Base-by-base conservation (phyloP, 2,329 filamentous ascomycete genomes). In the Elsinoe australis region DNA sequence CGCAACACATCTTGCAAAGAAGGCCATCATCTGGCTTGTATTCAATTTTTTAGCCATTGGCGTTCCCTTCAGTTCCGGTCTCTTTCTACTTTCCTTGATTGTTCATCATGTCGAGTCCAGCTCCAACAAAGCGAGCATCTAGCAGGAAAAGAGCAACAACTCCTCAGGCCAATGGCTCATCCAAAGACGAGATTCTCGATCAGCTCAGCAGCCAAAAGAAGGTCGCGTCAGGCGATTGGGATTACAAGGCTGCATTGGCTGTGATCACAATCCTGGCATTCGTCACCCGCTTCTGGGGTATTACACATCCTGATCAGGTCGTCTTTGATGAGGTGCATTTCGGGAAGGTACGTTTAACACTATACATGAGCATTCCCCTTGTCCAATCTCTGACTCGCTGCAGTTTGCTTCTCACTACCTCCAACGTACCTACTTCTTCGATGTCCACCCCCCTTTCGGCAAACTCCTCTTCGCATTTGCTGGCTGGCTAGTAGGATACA, bases 261-360 rank as follows among this genome's bases (percentile, higher is more conserved):
- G 64, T 95, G 56, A 82, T 95, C 62, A 96, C 90, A 1, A 60
- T 79, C 21, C 71, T 95, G 56, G 90, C 87, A 42, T 96, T 98
- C 62, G 62, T 88, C 53, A 96, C 92, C 39, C 79, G 92, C 53
- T 98, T 98, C 74, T 96, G 85, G 80, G 89, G 88, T 54, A 95
- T 98, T 65, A 87, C 78, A 64, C 89, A 95, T 68, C 92, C 92
- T 12, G 83, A 94, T 63, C 85, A 96, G 71, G 92, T 98, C 49
- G 92, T 98, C 42, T 98, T 98, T 63, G 92, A 98, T 64, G 92
- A 98, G 69, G 92, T 98, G 50, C 92, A 98, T 71, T 98, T 98
- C 67, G 92, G 92, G 72, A 98, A 98, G 85, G 90, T 95, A 74
- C 51, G 75, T 60, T 42, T 19, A 42, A 5, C 5, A 21, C 15